Percentiles rank a stretch among this genome's conserved stretches.
Evolutionary conservation across 495 filamentous ascomycete species (phyloP).

Genomic region (Tricharina praecox): DNA sequence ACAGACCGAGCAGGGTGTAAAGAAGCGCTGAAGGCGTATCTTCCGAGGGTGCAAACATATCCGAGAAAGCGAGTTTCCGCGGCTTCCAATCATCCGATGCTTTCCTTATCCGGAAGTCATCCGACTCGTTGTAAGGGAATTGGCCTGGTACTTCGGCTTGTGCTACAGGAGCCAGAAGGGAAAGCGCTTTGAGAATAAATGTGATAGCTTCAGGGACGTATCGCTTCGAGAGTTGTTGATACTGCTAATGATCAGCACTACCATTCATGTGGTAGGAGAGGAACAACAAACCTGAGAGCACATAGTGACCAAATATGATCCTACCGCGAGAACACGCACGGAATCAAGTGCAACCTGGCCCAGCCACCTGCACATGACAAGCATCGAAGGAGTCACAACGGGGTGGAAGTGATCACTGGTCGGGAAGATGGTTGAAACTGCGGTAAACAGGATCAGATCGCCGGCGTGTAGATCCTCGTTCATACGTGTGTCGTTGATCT

Average conservation of each 20-base stretch:
- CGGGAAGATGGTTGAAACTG: conserved; percentile 69
- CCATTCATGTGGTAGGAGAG: not conserved
- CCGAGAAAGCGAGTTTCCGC: conserved; percentile 35
- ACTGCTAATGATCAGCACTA: conserved; percentile 24
- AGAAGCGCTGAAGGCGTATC: conserved; percentile 33
- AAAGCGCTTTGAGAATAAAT: conserved; percentile 62
- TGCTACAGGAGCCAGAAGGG: conserved; percentile 42
- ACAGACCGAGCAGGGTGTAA: conserved; percentile 38
- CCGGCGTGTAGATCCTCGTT: conserved; percentile 44
- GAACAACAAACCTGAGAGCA: conserved; percentile 35
- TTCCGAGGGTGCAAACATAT: conserved; percentile 31
- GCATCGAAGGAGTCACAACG: conserved; percentile 72
- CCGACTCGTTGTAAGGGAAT: conserved; percentile 47
- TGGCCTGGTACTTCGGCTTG: conserved; percentile 31
- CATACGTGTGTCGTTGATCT: conserved; percentile 43
- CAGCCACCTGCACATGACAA: conserved; percentile 67
- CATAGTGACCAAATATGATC: conserved; percentile 62
- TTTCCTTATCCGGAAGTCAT: conserved; percentile 35
- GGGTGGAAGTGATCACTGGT: conserved; percentile 95
- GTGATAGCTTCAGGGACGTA: conserved; percentile 78
- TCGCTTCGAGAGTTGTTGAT: conserved; percentile 62
- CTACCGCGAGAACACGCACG: conserved; percentile 48
- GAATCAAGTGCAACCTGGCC: conserved; percentile 50
- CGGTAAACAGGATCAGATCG: conserved; percentile 66
- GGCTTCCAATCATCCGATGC: conserved; percentile 21